phyloP scores from a whole-genome alignment of 2,329 filamentous ascomycete genomes.

The Colletotrichum sansevieriae region DNA sequence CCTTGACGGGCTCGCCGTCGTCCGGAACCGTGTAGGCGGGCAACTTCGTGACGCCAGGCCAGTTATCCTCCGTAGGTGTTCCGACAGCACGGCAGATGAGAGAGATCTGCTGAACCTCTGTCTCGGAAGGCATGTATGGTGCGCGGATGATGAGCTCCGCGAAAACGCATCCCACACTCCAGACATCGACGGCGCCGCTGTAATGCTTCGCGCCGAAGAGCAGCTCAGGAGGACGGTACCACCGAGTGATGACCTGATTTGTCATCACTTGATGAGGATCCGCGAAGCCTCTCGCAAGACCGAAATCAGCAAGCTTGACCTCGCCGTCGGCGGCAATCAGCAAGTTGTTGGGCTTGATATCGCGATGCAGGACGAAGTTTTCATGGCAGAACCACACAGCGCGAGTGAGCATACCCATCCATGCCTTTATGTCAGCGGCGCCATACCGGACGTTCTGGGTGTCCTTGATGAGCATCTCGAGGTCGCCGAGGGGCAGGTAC shows the following conservation, averaged over 20 bases:
- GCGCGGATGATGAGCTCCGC: conserved; percentile 88
- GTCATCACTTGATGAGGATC: conserved; percentile 94
- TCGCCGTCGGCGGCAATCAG: conserved; percentile 93
- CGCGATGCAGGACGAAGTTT: conserved; percentile 92
- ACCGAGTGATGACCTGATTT: conserved; percentile 93
- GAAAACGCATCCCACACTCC: conserved; percentile 93
- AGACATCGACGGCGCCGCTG: conserved; percentile 90
- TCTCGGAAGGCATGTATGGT: conserved; percentile 86
- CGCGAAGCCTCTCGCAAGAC: conserved; percentile 88
- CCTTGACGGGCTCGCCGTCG: conserved; percentile 70
- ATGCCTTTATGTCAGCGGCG: conserved; percentile 92
- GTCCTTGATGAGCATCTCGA: conserved; percentile 95
- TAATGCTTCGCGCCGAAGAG: conserved; percentile 93
- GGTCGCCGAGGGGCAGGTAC: conserved; percentile 91
- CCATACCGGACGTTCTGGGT: conserved; percentile 83
- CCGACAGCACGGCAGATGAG: conserved; percentile 89
- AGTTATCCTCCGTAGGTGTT: conserved; percentile 92
- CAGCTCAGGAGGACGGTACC: conserved; percentile 95
- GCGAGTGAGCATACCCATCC: conserved; percentile 97
- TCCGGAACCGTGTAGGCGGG: conserved; percentile 83
- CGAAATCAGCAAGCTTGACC: conserved; percentile 97
- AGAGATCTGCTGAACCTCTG: conserved; percentile 87
- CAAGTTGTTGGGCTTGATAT: conserved; percentile 99
- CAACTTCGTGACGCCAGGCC: conserved; percentile 89
- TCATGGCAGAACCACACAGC: conserved; percentile 98